phyloP scores from a whole-genome alignment of 257 asterid species.

The Cruciata laevipes region DNA sequence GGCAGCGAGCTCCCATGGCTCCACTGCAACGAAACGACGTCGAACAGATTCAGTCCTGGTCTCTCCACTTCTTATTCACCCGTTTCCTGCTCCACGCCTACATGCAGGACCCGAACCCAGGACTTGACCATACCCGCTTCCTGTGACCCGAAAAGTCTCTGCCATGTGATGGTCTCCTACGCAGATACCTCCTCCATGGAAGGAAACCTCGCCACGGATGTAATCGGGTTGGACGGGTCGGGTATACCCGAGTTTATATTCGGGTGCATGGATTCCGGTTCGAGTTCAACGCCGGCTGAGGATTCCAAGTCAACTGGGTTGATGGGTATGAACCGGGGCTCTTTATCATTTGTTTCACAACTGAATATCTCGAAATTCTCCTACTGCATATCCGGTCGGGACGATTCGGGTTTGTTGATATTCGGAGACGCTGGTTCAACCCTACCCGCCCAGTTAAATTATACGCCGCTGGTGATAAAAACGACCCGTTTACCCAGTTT shows the following conservation, averaged over 20 bases:
- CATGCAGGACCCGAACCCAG: conserved; percentile 57
- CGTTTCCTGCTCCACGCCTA: conserved; percentile 49
- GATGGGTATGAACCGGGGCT: conserved; percentile 76
- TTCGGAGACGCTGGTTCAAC: conserved; percentile 52
- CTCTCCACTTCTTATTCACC: conserved; percentile 52
- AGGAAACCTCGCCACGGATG: conserved; percentile 60
- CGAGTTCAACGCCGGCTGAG: conserved; percentile 50
- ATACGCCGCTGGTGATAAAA: conserved; percentile 54
- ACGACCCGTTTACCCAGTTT: conserved; percentile 56
- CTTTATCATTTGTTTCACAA: conserved; percentile 59
- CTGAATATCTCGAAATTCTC: conserved; percentile 53
- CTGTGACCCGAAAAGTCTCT: conserved; percentile 51
- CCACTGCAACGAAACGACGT: conserved; percentile 40
- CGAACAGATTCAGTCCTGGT: conserved; percentile 31
- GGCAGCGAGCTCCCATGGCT: conserved; percentile 92
- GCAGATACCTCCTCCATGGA: conserved; percentile 78
- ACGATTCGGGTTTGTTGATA: conserved; percentile 50
- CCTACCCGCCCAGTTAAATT: conserved; percentile 42
- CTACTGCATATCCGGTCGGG: conserved; percentile 67
- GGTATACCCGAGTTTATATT: conserved; percentile 32
- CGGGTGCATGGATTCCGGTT: conserved; percentile 74
- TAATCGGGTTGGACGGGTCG: conserved; percentile 28
- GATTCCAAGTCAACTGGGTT: conserved; percentile 53
- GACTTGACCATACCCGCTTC: conserved; percentile 61
- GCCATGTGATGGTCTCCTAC: conserved; percentile 67